Base-by-base conservation (phyloP, 176 grass and related monocot genomes). In the Musa beccarii region DNA sequence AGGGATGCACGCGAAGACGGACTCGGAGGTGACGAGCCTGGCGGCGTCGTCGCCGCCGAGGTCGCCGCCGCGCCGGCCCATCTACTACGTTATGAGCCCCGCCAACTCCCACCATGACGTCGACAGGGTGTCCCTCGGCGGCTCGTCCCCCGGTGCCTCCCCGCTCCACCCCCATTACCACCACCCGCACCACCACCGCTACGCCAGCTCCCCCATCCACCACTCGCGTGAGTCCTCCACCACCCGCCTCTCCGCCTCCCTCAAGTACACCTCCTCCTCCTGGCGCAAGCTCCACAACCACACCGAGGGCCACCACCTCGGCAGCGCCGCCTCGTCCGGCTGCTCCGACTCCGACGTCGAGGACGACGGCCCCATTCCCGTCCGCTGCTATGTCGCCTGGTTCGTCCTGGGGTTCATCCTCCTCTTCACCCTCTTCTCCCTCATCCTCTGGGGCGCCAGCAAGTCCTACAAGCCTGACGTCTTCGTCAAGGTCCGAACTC, bases 51-150 rank as follows among this genome's bases (percentile, higher is more conserved):
- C 95, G 72, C 95, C 95, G 80, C 86, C 95, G 59, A 77, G 88
- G 2, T 99, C 95, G 20, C 95, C 90, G 61, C 75, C 59, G 9
- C 90, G 88, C 3, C 72, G 86, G 19, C 88, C 88, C 53, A 79
- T 83, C 16, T 99, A 99, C 88, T 99, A 94, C 91, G 95, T 99
- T 8, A 84, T 89, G 78, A 99, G 95, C 69, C 95, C 95, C 1
- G 72, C 86, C 26, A 81, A 85, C 2, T 87, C 93, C 43, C 87
- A 96, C 52, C 87, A 81, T 54, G 85, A 82, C 56, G 81, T 69
- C 54, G 92, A 92, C 80, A 86, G 89, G 68, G 83, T 88, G 79
- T 96, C 92, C 43, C 82, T 92, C 22, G 83, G 84, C 2, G 93
- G 87, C 5, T 88, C 91, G 53, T 89, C 85, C 13, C 95, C 95